Percentiles rank a stretch among this genome's conserved stretches.
These are phyloP conservation scores for Chloris gayana DNA, from an alignment of 176 grass and related monocot species.

Conservation along the genomic window DNA sequence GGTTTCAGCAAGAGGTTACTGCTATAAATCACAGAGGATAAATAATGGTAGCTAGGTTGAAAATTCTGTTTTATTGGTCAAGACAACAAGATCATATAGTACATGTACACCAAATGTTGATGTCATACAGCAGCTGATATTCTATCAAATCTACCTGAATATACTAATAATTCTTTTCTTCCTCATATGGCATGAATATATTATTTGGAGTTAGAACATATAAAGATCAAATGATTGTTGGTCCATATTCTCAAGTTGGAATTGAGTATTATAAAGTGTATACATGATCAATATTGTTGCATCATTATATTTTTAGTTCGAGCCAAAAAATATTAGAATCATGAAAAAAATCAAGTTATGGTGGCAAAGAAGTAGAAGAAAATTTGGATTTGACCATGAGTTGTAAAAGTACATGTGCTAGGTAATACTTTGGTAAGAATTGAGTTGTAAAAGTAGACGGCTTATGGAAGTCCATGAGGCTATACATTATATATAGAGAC, in stretches of 20 bases:
- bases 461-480: too few relatives aligned
- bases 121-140: neutral
- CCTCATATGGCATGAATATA: neutral
- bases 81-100: neutral
- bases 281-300: too few relatives aligned
- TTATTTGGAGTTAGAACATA: neutral
- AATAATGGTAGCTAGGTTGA: neutral
- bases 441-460: too few relatives aligned
- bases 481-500: too few relatives aligned
- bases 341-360: too few relatives aligned
- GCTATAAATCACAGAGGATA: neutral
- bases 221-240: neutral
- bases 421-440: too few relatives aligned
- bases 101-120: neutral
- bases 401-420: too few relatives aligned
- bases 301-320: too few relatives aligned
- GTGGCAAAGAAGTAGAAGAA: too few relatives aligned
- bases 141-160: neutral
- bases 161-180: neutral
- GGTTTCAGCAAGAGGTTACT: neutral
- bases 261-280: too few relatives aligned
- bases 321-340: too few relatives aligned
- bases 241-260: neutral
- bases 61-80: neutral
- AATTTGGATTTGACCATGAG: too few relatives aligned